These are phyloP conservation scores for Tricholomella constricta DNA, from an alignment of 768 basidiomycete species.

Conservation along the genomic window DNA sequence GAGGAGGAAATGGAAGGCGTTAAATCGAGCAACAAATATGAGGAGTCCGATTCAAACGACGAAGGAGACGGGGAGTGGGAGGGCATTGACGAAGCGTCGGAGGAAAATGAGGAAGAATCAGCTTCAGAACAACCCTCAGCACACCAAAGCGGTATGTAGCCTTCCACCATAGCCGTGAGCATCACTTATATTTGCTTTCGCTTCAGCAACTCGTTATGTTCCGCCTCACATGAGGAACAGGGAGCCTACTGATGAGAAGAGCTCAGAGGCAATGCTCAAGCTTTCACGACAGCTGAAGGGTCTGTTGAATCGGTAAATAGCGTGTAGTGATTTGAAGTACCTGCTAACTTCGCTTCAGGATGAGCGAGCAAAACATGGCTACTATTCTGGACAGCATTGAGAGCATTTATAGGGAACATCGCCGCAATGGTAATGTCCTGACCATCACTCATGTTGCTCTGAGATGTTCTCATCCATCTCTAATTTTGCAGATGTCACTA, in stretches of 20 bases:
- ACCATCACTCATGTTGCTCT: background rate
- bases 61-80: constrained; percentile 37
- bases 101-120: constrained; percentile 15
- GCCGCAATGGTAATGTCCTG: constrained; percentile 66
- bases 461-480: constrained; percentile 3
- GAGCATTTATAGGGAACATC: constrained; percentile 71
- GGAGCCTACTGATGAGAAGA: constrained; percentile 24
- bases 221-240: constrained; percentile 74
- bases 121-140: background rate
- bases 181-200: background rate
- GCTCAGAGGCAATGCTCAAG: constrained; percentile 49
- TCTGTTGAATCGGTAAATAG: constrained; percentile 74
- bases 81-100: constrained; percentile 31
- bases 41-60: constrained; percentile 6
- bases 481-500: constrained; percentile 68
- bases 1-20: background rate
- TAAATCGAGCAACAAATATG: background rate
- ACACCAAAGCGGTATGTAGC: constrained; percentile 6
- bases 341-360: constrained; percentile 41
- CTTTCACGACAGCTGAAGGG: constrained; percentile 82
- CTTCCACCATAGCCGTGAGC: background rate
- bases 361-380: constrained; percentile 89
- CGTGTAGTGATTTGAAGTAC: background rate
- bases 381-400: constrained; percentile 75
- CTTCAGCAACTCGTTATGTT: constrained; percentile 57